These are phyloP conservation scores for Eucalyptus cloeziana DNA, from an alignment of 345 rosid genomes.

Conservation along the genomic window DNA sequence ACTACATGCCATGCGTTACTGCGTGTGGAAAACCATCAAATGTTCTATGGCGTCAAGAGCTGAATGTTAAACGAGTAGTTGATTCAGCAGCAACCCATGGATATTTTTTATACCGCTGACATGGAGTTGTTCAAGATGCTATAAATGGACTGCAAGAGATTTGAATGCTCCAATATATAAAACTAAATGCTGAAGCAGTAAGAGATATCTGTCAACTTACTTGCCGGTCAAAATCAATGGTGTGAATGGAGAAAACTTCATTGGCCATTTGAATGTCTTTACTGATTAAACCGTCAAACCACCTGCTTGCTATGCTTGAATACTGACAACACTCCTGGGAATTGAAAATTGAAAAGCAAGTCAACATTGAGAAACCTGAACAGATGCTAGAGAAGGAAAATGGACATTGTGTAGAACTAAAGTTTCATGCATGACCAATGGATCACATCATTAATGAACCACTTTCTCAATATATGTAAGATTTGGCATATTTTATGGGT, in stretches of 20 bases:
- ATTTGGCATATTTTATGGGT: not conserved
- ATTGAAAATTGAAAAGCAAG: not conserved
- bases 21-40: not conserved
- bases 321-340: constrained; percentile 26
- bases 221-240: constrained; percentile 69
- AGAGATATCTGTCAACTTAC: constrained; percentile 14
- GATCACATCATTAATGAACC: no score
- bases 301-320: constrained; percentile 15
- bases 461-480: not conserved
- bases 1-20: not conserved
- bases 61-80: not conserved
- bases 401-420: not conserved
- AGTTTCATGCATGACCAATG: no score
- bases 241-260: constrained; percentile 55
- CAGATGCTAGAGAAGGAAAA: not conserved
- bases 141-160: not conserved
- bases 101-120: accelerated
- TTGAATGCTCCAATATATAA: not conserved
- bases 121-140: not conserved
- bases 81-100: not conserved
- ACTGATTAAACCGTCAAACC: constrained; percentile 60
- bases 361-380: no score
- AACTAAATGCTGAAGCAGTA: not conserved
- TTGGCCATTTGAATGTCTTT: constrained; percentile 40
- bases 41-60: not conserved